phyloP scores from a whole-genome alignment of 805 yeast genomes.

The Candida ortonii region DNA sequence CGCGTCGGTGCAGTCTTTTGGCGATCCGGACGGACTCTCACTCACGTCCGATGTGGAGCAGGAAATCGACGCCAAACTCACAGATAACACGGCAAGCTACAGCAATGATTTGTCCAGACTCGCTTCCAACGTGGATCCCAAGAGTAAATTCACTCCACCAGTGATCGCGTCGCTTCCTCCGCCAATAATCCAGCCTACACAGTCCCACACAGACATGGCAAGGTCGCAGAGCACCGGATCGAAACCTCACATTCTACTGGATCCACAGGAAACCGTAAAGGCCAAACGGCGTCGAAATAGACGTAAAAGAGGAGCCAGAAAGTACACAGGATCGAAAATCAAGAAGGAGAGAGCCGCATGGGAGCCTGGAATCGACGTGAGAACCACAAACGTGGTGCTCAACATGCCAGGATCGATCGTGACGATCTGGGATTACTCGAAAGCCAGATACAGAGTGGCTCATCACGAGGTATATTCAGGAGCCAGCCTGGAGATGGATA shows the following conservation, averaged over 20 bases:
- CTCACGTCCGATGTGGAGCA: too few relatives aligned
- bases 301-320: constrained; percentile 21
- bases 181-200: constrained; percentile 7
- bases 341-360: constrained; percentile 46
- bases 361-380: constrained; percentile 59
- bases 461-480: constrained; percentile 39
- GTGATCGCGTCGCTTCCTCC: neutral
- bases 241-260: neutral
- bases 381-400: constrained; percentile 49
- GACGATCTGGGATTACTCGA: constrained; percentile 51
- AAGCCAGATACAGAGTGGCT: constrained; percentile 41
- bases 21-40: neutral
- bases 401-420: constrained; percentile 51
- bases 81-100: too few relatives aligned
- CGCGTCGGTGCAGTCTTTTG: constrained; percentile 1
- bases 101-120: too few relatives aligned
- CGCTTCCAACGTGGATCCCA: too few relatives aligned
- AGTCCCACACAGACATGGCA: constrained; percentile 6
- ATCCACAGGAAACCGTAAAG: constrained; percentile 1
- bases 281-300: constrained; percentile 3
- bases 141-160: neutral
- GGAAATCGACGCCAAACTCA: too few relatives aligned
- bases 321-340: constrained; percentile 36
- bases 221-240: neutral
- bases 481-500: constrained; percentile 20